A percentile compares a stretch with the other conserved stretches of the same genome.
Conservation (phyloP, 2,329 filamentous ascomycete genomes). For the Trichoderma gracile region DNA sequence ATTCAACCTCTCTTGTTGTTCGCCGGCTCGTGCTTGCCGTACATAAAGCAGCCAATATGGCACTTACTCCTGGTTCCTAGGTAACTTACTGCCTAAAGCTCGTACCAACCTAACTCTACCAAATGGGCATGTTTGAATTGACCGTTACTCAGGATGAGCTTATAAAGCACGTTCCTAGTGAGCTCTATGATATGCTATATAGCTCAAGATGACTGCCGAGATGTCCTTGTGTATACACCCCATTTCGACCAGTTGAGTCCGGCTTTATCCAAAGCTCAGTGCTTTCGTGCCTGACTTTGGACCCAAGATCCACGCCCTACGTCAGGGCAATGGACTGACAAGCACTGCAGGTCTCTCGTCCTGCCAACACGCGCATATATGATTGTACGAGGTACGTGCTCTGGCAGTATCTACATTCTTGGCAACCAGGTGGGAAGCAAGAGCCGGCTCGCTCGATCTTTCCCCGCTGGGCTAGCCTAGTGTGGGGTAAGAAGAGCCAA, state of each 20-base stretch:
- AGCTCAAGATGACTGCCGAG: background rate
- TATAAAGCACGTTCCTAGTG: background rate
- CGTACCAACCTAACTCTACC: no score
- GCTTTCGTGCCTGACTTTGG: constrained; percentile 10
- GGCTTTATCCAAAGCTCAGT: no score
- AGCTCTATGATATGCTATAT: no score
- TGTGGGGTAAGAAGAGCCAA: constrained; percentile 3
- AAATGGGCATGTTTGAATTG: no score
- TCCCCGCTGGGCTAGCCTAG: constrained; percentile 11
- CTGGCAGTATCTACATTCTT: background rate
- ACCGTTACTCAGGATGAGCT: no score
- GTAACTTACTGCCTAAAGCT: no score
- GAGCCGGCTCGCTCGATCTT: constrained; percentile 8
- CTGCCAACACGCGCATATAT: background rate
- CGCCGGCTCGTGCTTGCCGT: background rate
- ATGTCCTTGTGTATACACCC: background rate
- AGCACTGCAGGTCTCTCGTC: background rate
- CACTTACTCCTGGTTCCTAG: background rate
- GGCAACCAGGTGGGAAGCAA: background rate
- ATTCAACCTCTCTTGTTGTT: no score
- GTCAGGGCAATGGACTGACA: constrained; percentile 6
- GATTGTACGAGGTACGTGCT: background rate
- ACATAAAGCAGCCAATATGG: background rate
- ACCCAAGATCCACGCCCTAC: background rate
- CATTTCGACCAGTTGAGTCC: no score